These are phyloP conservation scores for Daldinia grandis DNA, from an alignment of 495 filamentous ascomycete species.

Conservation along the genomic window DNA sequence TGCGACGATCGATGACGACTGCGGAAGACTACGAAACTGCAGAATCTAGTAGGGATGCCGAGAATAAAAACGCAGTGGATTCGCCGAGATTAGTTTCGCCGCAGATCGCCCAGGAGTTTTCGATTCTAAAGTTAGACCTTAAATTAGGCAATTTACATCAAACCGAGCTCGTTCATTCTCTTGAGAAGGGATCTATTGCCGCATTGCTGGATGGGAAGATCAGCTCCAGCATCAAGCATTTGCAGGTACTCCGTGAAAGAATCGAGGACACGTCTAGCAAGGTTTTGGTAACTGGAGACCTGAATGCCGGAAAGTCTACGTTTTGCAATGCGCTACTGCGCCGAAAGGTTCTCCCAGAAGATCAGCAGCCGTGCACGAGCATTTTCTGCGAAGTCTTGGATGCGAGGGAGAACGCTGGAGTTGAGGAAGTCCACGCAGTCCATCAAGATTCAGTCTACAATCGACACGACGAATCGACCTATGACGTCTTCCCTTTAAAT, in stretches of 20 bases:
- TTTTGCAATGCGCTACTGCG: slow-evolving; percentile 96
- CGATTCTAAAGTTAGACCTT: slow-evolving; percentile 90
- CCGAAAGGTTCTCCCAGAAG: slow-evolving; percentile 91
- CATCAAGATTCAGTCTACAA: slow-evolving; percentile 82
- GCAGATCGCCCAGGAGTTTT: slow-evolving; percentile 95
- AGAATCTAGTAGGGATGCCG: slow-evolving; percentile 76
- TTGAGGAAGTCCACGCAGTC: slow-evolving; percentile 96
- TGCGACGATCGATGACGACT: slow-evolving; percentile 77
- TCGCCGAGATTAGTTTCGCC: slow-evolving; percentile 84
- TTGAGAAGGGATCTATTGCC: slow-evolving; percentile 91
- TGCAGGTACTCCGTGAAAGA: slow-evolving; percentile 83
- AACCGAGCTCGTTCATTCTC: slow-evolving; percentile 91
- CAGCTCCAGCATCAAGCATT: slow-evolving; percentile 87
- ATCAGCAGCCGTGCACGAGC: slow-evolving; percentile 98
- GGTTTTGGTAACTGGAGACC: slow-evolving; percentile 94
- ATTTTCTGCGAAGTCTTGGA: slow-evolving; percentile 98
- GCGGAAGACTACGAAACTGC: slow-evolving; percentile 65
- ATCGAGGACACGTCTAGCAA: slow-evolving; percentile 99
- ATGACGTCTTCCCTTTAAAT: slow-evolving; percentile 78
- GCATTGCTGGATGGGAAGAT: slow-evolving; percentile 93
- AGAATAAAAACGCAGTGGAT: slow-evolving; percentile 64
- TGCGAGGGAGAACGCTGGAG: slow-evolving; percentile 83
- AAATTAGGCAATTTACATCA: slow-evolving; percentile 88
- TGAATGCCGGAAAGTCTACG: slow-evolving; percentile 98
- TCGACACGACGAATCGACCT: slow-evolving; percentile 91